phyloP scores from a whole-genome alignment of 2,329 filamentous ascomycete species.

The Dryadomyces quercivorus region DNA sequence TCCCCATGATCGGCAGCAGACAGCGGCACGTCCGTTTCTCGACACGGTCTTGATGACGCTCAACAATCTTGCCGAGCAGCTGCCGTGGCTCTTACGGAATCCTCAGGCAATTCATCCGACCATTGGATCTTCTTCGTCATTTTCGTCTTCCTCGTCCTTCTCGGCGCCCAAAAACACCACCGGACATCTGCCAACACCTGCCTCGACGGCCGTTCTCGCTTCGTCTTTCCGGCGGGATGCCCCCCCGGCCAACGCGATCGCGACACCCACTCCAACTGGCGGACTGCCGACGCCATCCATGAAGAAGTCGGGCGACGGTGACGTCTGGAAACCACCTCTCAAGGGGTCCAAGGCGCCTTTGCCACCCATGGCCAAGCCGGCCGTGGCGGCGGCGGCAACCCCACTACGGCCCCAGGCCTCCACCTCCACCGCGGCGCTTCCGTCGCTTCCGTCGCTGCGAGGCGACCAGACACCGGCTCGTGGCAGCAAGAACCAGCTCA shows the following conservation, averaged over 20 bases:
- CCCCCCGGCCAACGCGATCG: not conserved
- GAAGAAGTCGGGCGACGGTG: not conserved
- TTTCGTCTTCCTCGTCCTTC: not conserved
- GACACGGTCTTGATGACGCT: conserved; percentile 45
- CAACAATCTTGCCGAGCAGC: conserved; percentile 45
- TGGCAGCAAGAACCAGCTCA: not conserved
- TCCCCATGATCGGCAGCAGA: conserved; percentile 13
- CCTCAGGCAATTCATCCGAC: conserved; percentile 20
- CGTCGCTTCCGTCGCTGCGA: not conserved
- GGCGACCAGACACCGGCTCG: not conserved
- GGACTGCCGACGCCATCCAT: not conserved
- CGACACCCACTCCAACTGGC: not conserved
- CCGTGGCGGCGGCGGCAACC: not conserved
- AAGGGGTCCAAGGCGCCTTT: not conserved
- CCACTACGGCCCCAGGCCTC: not conserved
- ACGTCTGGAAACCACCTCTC: not conserved
- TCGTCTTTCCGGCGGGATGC: not conserved
- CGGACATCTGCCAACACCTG: not conserved
- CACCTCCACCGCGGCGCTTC: not conserved
- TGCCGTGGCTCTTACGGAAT: conserved; percentile 44
- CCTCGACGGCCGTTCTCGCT: not conserved
- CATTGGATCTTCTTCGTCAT: not conserved
- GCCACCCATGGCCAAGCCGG: not conserved
- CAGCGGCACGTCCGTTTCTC: conserved; percentile 20
- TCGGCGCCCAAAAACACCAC: not conserved